Percentiles rank a stretch among this genome's conserved stretches.
Evolutionary conservation across 139 green algal species (phyloP).

Genomic region (Volvox reticuliferus): DNA sequence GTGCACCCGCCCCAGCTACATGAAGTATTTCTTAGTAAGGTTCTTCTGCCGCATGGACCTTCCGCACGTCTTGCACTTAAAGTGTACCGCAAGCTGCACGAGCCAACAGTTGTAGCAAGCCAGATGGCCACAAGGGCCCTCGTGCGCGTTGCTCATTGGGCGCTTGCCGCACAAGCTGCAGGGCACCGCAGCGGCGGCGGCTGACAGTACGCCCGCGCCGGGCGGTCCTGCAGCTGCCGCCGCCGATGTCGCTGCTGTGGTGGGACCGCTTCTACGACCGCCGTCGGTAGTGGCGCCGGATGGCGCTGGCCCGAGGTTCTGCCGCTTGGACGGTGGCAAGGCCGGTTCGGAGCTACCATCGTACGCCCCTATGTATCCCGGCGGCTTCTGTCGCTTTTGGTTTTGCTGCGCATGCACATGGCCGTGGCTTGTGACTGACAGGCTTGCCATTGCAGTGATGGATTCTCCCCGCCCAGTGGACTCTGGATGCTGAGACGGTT

Average conservation of each 20-base stretch:
- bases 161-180: conserved; percentile 60
- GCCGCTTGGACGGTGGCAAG: conserved; percentile 34
- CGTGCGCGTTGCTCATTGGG: conserved; percentile 65
- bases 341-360: not conserved
- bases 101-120: conserved; percentile 82
- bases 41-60: conserved; percentile 62
- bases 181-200: not conserved
- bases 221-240: not conserved
- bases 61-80: conserved; percentile 62
- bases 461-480: not conserved
- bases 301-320: not conserved
- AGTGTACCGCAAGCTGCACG: conserved; percentile 57
- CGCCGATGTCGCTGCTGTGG: not conserved
- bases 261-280: not conserved
- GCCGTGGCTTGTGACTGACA: too few relatives aligned
- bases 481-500: not conserved
- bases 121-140: conserved; percentile 68
- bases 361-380: conserved; percentile 12
- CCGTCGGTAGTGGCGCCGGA: not conserved
- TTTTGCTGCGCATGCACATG: not conserved
- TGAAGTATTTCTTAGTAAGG: conserved; percentile 66
- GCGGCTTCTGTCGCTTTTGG: not conserved
- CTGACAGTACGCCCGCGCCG: conserved; percentile 3
- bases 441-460: too few relatives aligned
- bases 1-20: not conserved